Conservation (phyloP, 768 basidiomycete genomes). For the Calocybe gangraenosa region DNA sequence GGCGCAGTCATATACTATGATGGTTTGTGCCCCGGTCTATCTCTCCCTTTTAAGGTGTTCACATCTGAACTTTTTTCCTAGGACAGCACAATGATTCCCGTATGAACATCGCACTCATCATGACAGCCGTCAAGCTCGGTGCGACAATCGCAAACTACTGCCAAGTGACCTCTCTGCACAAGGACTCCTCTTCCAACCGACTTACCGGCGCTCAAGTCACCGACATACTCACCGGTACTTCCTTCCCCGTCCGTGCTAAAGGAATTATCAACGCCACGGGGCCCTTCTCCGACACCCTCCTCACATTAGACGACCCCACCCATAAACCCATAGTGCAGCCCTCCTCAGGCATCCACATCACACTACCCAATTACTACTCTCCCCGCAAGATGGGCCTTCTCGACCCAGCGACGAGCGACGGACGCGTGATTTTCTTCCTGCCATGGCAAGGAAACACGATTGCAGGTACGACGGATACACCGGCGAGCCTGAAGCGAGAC, state of each 20-base stretch:
- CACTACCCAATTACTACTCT: constrained; percentile 95
- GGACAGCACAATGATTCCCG: constrained; percentile 98
- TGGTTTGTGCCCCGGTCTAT: too few species aligned
- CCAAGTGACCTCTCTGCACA: constrained; percentile 77
- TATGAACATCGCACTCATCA: constrained; percentile 94
- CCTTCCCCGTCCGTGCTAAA: constrained; percentile 80
- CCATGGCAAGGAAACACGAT: constrained; percentile 99
- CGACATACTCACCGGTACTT: constrained; percentile 73
- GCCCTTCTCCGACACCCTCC: constrained; percentile 84
- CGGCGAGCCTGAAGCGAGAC: constrained; percentile 63
- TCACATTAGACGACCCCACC: constrained; percentile 71
- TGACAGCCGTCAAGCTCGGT: constrained; percentile 92
- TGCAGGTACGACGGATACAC: constrained; percentile 93
- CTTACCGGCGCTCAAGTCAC: constrained; percentile 50
- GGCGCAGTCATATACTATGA: constrained; percentile 98
- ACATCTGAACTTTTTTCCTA: too few species aligned
- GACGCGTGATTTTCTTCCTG: constrained; percentile 97
- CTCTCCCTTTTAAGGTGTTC: too few species aligned
- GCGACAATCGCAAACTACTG: constrained; percentile 87
- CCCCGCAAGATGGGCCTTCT: constrained; percentile 93
- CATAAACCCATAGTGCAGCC: constrained; percentile 89
- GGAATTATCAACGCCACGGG: constrained; percentile 97
- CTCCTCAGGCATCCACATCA: constrained; percentile 93
- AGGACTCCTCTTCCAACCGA: constrained; percentile 58
- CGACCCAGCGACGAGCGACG: constrained; percentile 93